Conservation (phyloP, 768 basidiomycete species). For the Lactarius pseudohatsudake region DNA sequence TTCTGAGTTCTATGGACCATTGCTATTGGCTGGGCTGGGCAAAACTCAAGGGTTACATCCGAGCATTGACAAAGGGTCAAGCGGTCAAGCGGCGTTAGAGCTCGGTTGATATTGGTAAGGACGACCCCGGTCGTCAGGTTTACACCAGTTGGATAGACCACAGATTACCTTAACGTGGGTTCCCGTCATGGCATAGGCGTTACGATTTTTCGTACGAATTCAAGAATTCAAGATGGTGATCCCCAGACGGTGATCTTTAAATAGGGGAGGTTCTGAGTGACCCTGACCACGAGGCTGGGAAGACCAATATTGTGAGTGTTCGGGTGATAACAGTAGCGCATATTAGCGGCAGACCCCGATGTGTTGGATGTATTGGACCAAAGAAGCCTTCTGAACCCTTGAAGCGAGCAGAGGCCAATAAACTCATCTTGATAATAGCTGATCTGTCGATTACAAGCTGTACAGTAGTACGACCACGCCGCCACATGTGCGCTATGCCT, state of each 20-base stretch:
- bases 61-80: not conserved
- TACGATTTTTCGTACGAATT: not conserved
- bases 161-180: not conserved
- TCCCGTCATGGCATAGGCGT: not conserved
- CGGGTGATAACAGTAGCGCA: not conserved
- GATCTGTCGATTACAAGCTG: too few species aligned
- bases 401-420: not conserved
- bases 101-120: conserved; percentile 5
- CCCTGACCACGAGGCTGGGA: conserved; percentile 2
- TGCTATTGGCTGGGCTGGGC: not conserved
- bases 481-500: not conserved
- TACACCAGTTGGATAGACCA: conserved; percentile 8
- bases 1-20: not conserved
- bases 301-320: not conserved
- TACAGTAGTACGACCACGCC: too few species aligned
- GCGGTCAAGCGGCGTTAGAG: conserved; percentile 6
- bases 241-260: conserved; percentile 8
- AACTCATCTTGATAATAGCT: not conserved
- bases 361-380: not conserved
- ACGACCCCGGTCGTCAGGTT: conserved; percentile 10
- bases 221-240: not conserved
- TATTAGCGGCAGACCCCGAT: not conserved
- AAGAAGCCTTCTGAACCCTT: not conserved
- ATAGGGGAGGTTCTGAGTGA: conserved; percentile 9
- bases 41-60: not conserved